Percentiles rank a stretch among this genome's conserved stretches.
phyloP scores from a whole-genome alignment of 306 rosid genomes.

The Rosa chinensis region DNA sequence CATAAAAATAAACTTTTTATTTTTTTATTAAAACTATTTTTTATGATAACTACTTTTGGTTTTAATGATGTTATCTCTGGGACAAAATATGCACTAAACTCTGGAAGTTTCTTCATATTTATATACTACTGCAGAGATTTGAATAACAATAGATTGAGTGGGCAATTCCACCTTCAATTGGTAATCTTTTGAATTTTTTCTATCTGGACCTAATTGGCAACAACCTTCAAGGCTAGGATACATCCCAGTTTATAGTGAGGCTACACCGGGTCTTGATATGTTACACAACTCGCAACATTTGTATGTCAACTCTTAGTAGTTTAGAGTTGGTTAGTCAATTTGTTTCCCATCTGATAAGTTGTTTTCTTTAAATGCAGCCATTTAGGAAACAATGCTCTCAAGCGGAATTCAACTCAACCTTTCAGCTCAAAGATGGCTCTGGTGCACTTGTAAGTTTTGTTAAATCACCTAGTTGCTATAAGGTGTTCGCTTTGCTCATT shows the following conservation, averaged over 20 bases:
- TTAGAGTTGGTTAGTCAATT: neutral
- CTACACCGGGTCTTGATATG: conserved; percentile 33
- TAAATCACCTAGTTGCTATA: neutral
- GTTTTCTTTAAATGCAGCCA: conserved; percentile 42
- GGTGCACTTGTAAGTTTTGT: conserved; percentile 57
- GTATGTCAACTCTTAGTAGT: conserved; percentile 26
- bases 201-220: conserved; percentile 45
- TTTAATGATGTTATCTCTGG: no score
- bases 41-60: no score
- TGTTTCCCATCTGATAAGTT: neutral
- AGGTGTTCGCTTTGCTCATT: no score
- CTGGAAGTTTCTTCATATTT: no score
- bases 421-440: conserved; percentile 53
- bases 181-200: conserved; percentile 32
- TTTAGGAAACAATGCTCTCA: conserved; percentile 51
- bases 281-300: conserved; percentile 32
- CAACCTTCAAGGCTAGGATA: conserved; percentile 25
- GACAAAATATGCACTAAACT: no score
- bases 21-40: no score
- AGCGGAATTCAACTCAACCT: conserved; percentile 50
- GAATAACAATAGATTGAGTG: no score
- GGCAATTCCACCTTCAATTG: conserved; percentile 18
- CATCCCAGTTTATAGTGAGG: conserved; percentile 32
- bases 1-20: no score
- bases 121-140: no score